phyloP scores from a whole-genome alignment of 257 asterid genomes.

The Paulownia fortunei region DNA sequence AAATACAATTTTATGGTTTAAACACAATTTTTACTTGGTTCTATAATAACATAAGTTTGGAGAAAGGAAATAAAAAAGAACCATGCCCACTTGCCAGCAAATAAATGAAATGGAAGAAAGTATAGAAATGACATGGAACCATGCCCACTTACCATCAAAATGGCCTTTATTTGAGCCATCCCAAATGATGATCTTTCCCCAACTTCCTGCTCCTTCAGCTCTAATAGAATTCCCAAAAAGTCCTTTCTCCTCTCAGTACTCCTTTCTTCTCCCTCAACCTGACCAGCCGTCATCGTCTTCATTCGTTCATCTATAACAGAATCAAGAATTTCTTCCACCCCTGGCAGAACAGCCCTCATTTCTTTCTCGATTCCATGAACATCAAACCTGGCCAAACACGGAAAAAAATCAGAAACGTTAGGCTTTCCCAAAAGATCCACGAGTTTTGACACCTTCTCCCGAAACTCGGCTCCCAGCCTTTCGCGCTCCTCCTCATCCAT shows the following conservation, averaged over 20 bases:
- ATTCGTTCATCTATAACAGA: slow-evolving; percentile 10
- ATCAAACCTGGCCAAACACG: not conserved
- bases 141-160: slow-evolving; percentile 41
- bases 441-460: slow-evolving; percentile 24
- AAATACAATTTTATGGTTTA: too few species aligned
- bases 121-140: too few species aligned
- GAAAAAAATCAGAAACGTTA: not conserved
- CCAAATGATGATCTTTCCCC: slow-evolving; percentile 9
- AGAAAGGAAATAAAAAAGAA: too few species aligned
- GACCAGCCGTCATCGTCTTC: slow-evolving; percentile 4
- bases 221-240: slow-evolving; percentile 40
- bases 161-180: slow-evolving; percentile 35
- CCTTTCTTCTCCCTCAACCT: not conserved
- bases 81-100: not conserved
- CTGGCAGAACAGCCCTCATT: not conserved
- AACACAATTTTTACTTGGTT: too few species aligned
- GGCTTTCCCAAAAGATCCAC: not conserved
- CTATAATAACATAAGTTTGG: too few species aligned
- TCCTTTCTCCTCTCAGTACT: slow-evolving; percentile 21
- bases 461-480: slow-evolving; percentile 34
- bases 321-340: slow-evolving; percentile 36
- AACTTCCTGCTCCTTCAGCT: slow-evolving; percentile 31
- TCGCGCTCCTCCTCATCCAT: not conserved
- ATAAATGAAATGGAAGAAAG: not conserved
- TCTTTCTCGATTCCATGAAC: not conserved